Evolutionary conservation across 352 stramenopile species (phyloP).

Genomic region (Phytophthora quininea): DNA sequence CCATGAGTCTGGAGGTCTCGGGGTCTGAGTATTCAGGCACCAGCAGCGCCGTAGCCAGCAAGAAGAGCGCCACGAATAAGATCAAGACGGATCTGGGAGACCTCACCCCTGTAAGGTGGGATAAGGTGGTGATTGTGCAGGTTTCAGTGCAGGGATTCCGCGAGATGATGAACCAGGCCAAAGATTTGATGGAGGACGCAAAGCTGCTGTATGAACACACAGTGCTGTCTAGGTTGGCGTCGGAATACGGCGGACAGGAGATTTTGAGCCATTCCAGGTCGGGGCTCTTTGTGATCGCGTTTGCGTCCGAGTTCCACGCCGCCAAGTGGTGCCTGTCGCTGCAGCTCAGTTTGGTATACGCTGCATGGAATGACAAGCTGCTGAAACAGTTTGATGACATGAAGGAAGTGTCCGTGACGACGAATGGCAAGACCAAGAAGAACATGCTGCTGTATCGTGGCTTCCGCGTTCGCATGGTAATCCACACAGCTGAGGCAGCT

Average conservation of each 20-base stretch:
- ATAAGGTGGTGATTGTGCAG: slow-evolving; percentile 86
- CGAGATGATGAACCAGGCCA: slow-evolving; percentile 73
- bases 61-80: slow-evolving; percentile 63
- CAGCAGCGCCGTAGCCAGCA: slow-evolving; percentile 28
- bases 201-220: slow-evolving; percentile 89
- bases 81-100: slow-evolving; percentile 86
- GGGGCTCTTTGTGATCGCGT: slow-evolving; percentile 83
- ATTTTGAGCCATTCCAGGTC: slow-evolving; percentile 77
- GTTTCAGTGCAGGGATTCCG: slow-evolving; percentile 86
- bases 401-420: slow-evolving; percentile 70
- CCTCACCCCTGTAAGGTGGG: slow-evolving; percentile 72
- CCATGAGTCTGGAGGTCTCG: slow-evolving; percentile 34
- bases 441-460: slow-evolving; percentile 82
- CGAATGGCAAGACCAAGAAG: slow-evolving; percentile 68
- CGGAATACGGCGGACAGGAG: slow-evolving; percentile 85
- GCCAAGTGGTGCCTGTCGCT: slow-evolving; percentile 89
- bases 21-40: slow-evolving; percentile 42
- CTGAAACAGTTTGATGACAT: slow-evolving; percentile 86
- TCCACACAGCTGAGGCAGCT: slow-evolving; percentile 73
- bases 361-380: slow-evolving; percentile 87
- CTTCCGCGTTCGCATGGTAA: slow-evolving; percentile 88
- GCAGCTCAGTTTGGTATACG: slow-evolving; percentile 85
- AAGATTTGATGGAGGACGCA: slow-evolving; percentile 88
- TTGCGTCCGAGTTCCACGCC: slow-evolving; percentile 85
- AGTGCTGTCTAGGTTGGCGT: slow-evolving; percentile 80